A percentile compares a stretch with the other conserved stretches of the same genome.
Conservation (phyloP, 306 rosid genomes). For the Vicia faba region DNA sequence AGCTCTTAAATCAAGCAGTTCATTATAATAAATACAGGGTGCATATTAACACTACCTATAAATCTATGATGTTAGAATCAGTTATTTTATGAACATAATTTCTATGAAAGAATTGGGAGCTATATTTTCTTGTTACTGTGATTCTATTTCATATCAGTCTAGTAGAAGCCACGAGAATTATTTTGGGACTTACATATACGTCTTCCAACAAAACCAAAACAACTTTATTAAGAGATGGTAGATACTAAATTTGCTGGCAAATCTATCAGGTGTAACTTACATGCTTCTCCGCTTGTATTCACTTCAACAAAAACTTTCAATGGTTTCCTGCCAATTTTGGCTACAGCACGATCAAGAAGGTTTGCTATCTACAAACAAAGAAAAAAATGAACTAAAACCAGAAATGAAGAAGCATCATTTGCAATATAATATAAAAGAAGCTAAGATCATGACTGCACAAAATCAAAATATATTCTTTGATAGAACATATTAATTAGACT, state of each 20-base stretch:
- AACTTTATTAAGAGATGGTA: slow-evolving; percentile 22
- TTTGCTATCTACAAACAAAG: slow-evolving; percentile 68
- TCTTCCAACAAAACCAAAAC: slow-evolving; percentile 27
- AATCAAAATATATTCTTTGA: slow-evolving; percentile 16
- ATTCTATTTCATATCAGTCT: slow-evolving; percentile 8
- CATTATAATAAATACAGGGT: slow-evolving; percentile 17
- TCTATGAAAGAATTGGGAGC: slow-evolving; percentile 8
- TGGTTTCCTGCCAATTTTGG: slow-evolving; percentile 74
- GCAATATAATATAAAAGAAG: slow-evolving; percentile 7
- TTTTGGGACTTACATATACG: background rate
- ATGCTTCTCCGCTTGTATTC: slow-evolving; percentile 95
- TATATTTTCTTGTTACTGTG: slow-evolving; percentile 7
- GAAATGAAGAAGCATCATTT: slow-evolving; percentile 18
- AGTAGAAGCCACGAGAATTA: background rate
- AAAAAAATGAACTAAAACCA: background rate
- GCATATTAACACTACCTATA: background rate
- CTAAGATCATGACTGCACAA: slow-evolving; percentile 9
- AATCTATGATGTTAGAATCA: background rate
- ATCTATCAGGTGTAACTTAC: slow-evolving; percentile 50
- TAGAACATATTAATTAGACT: background rate
- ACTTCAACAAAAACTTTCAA: slow-evolving; percentile 85
- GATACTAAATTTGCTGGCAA: slow-evolving; percentile 4
- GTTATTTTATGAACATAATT: slow-evolving; percentile 10
- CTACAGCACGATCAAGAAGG: slow-evolving; percentile 68
- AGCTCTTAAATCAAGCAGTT: slow-evolving; percentile 26